A percentile compares a stretch with the other conserved stretches of the same genome.
phyloP scores from a whole-genome alignment of 1,139 yeast species.

The Kluyveromyces sp. region DNA sequence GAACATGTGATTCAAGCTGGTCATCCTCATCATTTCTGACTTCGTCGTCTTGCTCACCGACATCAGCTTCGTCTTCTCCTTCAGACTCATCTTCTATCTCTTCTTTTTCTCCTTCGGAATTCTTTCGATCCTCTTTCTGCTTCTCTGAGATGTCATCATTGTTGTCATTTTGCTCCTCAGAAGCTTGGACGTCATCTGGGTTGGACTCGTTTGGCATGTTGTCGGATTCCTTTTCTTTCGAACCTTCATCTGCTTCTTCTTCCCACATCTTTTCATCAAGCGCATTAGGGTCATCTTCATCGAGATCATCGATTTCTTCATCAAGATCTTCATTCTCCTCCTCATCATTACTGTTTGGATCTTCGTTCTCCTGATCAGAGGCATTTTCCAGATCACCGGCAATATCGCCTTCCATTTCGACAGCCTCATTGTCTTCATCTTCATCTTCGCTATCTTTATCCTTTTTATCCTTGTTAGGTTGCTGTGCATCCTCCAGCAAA shows the following conservation, averaged over 20 bases:
- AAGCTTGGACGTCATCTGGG: constrained; percentile 59
- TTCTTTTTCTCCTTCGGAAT: constrained; percentile 44
- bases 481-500: constrained; percentile 79
- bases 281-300: constrained; percentile 89
- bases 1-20: constrained; percentile 62
- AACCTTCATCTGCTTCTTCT: constrained; percentile 73
- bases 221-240: constrained; percentile 68
- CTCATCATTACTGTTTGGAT: constrained; percentile 47
- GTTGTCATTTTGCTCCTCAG: constrained; percentile 28
- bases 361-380: constrained; percentile 61
- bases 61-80: constrained; percentile 60
- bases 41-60: constrained; percentile 74
- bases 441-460: constrained; percentile 51
- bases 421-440: constrained; percentile 71
- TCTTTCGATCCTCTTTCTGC: constrained; percentile 36
- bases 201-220: constrained; percentile 52
- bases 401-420: constrained; percentile 94
- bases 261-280: constrained; percentile 99
- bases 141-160: background rate
- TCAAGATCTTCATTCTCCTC: constrained; percentile 62
- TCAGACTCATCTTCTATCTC: constrained; percentile 58
- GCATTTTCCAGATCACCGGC: constrained; percentile 84
- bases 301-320: constrained; percentile 85
- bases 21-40: constrained; percentile 67
- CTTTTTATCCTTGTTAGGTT: constrained; percentile 69